phyloP scores from a whole-genome alignment of 73 alveolate species.

The Durusdinium trenchii region DNA sequence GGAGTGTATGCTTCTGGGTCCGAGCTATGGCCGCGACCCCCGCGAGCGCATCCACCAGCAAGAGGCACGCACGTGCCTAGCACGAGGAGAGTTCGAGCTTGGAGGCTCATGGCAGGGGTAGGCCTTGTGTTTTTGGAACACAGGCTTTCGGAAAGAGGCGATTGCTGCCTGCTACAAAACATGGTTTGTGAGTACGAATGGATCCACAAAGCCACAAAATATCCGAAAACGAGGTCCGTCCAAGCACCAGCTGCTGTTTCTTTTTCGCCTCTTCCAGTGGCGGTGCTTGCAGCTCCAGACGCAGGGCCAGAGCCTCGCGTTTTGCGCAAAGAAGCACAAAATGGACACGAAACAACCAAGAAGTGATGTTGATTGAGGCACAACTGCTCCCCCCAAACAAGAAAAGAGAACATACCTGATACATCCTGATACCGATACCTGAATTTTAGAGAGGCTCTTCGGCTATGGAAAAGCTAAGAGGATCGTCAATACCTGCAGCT shows the following conservation, averaged over 20 bases:
- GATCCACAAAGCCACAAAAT: no score
- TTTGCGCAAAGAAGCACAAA: background rate
- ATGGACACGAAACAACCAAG: background rate
- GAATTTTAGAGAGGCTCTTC: no score
- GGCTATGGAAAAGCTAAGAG: no score
- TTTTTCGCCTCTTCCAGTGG: slow-evolving; percentile 64
- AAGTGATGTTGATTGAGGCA: background rate
- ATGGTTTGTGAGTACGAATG: no score
- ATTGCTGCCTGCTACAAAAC: background rate
- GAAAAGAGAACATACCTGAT: no score
- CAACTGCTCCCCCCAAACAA: background rate
- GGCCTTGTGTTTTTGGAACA: background rate
- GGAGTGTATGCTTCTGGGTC: no score
- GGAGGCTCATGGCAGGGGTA: background rate
- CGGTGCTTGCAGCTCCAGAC: slow-evolving; percentile 61
- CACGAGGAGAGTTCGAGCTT: background rate
- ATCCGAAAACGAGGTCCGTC: no score
- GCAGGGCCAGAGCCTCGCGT: slow-evolving; percentile 46
- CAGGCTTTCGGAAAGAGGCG: background rate
- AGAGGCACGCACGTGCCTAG: slow-evolving; percentile 55
- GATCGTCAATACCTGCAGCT: no score
- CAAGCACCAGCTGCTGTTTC: no score
- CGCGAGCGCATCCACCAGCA: slow-evolving; percentile 84
- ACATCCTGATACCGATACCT: no score
- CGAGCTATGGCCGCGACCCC: slow-evolving; percentile 17